Evolutionary conservation across 2,329 filamentous ascomycete species (phyloP), one percentile per base, ranked within the genome.

Genomic region (Venturia carpophila): DNA sequence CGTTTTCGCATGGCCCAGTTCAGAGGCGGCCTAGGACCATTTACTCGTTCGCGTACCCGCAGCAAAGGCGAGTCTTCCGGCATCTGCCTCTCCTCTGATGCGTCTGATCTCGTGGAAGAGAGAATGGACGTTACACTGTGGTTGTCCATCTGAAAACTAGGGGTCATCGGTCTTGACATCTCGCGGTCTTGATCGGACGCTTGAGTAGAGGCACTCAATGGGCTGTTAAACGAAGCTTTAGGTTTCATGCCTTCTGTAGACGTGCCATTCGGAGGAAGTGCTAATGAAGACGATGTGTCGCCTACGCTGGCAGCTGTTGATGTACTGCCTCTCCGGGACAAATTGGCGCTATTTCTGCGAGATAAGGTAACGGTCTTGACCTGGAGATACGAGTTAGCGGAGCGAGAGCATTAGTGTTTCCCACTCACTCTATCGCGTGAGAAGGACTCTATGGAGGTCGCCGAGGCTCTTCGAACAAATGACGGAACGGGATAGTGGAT

Each of bases 1-100:
- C 64, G 64, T 67, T 80, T 79, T 17, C 68, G 66, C 74, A 79
- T 78, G 15, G 74, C 73, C 9, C 74, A 74, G 66, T 79, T 79
- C 13, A 79, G 71, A n/a, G 77, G 75, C 15, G 77, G 76, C 10
- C 70, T 71, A 27, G 74, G 70, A 62, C 66, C 69, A 68, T 69
- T 71, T 67, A 37, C 27, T 27, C 60, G 37, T 13, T 64, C 56
- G 6, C 41, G 63, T 11, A 58, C 49, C 13, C 60, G 73, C 1
- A 74, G 66, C 5, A 74, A 75, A 19, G 75, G 75, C 0, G 75
- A 77, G 21, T 76, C 73, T 58, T 58, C 52, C 27, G 17, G 24
- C 52, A 21, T 1, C 30, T 39, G 75, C 73, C 30, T 27, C 43
- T 30, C 24, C 34, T 61, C 27, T n/a, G 42, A 60, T 55, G 21